phyloP scores from a whole-genome alignment of 2,329 filamentous ascomycete species.

The Aspergillus ochraceoroseus region DNA sequence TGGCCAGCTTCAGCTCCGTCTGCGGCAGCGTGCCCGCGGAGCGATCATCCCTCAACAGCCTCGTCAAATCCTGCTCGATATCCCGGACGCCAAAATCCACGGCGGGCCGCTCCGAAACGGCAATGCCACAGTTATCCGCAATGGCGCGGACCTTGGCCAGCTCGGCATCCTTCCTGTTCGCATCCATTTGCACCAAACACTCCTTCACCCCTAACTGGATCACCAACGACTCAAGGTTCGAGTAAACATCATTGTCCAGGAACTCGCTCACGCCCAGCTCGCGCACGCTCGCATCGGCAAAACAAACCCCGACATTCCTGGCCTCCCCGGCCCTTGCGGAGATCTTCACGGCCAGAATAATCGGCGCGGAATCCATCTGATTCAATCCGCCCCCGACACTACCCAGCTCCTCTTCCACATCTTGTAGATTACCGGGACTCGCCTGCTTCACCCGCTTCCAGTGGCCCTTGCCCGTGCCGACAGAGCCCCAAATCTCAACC shows the following conservation, averaged over 20 bases:
- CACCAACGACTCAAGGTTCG: constrained; percentile 91
- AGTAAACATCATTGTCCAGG: constrained; percentile 96
- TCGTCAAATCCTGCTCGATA: constrained; percentile 88
- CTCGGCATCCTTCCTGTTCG: constrained; percentile 78
- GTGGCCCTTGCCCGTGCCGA: constrained; percentile 66
- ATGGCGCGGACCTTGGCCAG: constrained; percentile 81
- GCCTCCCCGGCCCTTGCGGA: constrained; percentile 81
- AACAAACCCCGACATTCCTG: constrained; percentile 86
- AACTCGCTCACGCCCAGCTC: constrained; percentile 97
- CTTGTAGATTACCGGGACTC: constrained; percentile 92
- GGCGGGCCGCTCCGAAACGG: constrained; percentile 71
- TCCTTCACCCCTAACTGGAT: constrained; percentile 96
- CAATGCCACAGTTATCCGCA: constrained; percentile 85
- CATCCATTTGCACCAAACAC: constrained; percentile 78
- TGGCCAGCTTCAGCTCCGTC: constrained; percentile 88
- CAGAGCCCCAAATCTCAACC: constrained; percentile 81
- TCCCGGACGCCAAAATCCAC: constrained; percentile 82
- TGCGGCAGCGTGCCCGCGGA: constrained; percentile 73
- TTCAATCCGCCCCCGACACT: constrained; percentile 38
- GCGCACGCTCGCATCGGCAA: constrained; percentile 91
- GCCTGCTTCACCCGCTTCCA: constrained; percentile 92
- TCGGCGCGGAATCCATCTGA: constrained; percentile 81
- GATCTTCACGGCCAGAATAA: constrained; percentile 92
- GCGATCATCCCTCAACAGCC: constrained; percentile 80
- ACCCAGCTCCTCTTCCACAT: constrained; percentile 92